Evolutionary conservation across 2,329 filamentous ascomycete species (phyloP).

Genomic region (Cladosporium sp.): DNA sequence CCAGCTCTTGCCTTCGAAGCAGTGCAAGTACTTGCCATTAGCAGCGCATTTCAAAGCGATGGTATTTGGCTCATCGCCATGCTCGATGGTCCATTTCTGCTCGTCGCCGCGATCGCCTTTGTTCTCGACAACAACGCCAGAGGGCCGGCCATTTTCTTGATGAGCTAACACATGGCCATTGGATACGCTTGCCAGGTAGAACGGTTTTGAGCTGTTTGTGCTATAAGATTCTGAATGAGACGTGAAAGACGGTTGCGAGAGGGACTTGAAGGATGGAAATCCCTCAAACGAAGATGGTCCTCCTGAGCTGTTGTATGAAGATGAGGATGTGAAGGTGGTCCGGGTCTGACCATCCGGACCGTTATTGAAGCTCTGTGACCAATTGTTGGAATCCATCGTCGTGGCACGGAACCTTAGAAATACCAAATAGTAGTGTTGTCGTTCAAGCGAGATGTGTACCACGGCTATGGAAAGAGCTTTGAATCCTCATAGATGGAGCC

Average conservation of each 20-base stretch:
- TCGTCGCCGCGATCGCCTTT: conserved; percentile 8
- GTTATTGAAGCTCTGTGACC: neutral
- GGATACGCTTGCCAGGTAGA: conserved; percentile 4
- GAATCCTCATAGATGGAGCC: neutral
- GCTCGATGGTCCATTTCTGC: conserved; percentile 8
- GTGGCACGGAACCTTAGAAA: neutral
- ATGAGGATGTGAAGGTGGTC: neutral
- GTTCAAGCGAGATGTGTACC: neutral
- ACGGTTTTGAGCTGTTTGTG: neutral
- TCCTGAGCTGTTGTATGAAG: neutral
- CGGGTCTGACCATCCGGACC: neutral
- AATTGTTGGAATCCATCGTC: conserved; percentile 1
- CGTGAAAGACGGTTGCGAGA: neutral
- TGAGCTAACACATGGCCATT: conserved; percentile 10
- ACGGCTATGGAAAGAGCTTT: neutral
- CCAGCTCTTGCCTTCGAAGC: neutral
- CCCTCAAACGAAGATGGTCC: neutral
- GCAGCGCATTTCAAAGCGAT: conserved; percentile 1
- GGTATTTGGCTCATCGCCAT: conserved; percentile 1
- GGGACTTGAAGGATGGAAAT: neutral
- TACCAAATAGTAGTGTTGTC: neutral
- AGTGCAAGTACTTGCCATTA: conserved; percentile 7
- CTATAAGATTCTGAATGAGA: neutral
- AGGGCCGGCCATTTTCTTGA: neutral
- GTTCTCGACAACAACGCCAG: conserved; percentile 8